Conservation (phyloP, 2,329 filamentous ascomycete species). For the Fusarium proliferatum region DNA sequence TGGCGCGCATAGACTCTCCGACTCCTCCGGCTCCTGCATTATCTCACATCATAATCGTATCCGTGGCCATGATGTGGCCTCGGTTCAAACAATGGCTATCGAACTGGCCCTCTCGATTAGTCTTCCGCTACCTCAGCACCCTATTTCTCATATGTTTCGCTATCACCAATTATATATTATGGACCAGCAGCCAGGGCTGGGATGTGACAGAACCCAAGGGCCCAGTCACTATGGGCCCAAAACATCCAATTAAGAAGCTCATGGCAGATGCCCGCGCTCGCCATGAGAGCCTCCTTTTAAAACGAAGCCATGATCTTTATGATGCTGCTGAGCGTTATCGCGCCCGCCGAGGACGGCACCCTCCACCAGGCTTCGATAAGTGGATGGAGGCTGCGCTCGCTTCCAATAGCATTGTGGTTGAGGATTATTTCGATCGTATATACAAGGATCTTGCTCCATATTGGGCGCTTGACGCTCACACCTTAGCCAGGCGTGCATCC, state of each 20-base stretch:
- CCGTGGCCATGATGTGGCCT: slow-evolving; percentile 41
- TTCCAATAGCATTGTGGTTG: slow-evolving; percentile 66
- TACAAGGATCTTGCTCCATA: slow-evolving; percentile 71
- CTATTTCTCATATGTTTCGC: slow-evolving; percentile 42
- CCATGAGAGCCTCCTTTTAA: slow-evolving; percentile 56
- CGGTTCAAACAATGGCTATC: slow-evolving; percentile 43
- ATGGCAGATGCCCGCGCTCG: slow-evolving; percentile 58
- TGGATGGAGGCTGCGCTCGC: slow-evolving; percentile 68
- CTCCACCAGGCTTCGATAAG: slow-evolving; percentile 71
- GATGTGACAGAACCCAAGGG: slow-evolving; percentile 39
- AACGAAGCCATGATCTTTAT: slow-evolving; percentile 60
- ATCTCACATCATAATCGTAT: slow-evolving; percentile 26
- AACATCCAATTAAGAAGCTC: slow-evolving; percentile 64
- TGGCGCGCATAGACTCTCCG: slow-evolving; percentile 40
- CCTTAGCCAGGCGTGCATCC: slow-evolving; percentile 53
- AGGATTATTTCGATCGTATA: slow-evolving; percentile 73
- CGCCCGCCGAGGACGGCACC: slow-evolving; percentile 66
- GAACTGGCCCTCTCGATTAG: slow-evolving; percentile 45
- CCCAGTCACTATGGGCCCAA: slow-evolving; percentile 39
- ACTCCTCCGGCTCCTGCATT: slow-evolving; percentile 24
- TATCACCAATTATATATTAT: slow-evolving; percentile 48
- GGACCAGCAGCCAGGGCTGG: slow-evolving; percentile 45
- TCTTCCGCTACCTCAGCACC: slow-evolving; percentile 45
- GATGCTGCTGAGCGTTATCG: slow-evolving; percentile 68
- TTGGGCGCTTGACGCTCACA: slow-evolving; percentile 64